phyloP scores from a whole-genome alignment of 768 basidiomycete species.

The Mrakia frigida region DNA sequence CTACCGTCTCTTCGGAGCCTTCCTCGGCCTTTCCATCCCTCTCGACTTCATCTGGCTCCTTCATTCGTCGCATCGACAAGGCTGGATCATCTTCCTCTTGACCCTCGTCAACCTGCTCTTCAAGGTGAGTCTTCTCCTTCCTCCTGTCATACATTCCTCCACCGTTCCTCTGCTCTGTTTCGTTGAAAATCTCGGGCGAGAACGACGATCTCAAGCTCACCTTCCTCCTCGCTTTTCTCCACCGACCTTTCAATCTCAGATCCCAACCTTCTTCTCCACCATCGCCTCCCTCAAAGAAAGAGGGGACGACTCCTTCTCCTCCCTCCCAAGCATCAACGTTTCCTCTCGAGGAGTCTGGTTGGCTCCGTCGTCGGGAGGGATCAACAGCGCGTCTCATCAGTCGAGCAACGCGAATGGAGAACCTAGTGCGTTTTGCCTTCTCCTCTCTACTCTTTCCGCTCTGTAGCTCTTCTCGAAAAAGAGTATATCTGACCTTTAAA shows the following conservation, averaged over 20 bases:
- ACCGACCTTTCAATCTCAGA: background rate
- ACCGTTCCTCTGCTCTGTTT: too few species aligned
- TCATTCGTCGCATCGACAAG: background rate
- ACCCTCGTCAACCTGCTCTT: slow-evolving; percentile 19
- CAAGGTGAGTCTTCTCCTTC: slow-evolving; percentile 12
- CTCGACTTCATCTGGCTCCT: slow-evolving; percentile 29
- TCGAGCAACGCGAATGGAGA: background rate
- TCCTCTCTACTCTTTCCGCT: background rate
- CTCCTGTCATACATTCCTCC: background rate
- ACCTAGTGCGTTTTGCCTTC: background rate
- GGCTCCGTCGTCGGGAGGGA: background rate
- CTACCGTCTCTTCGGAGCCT: slow-evolving; percentile 25
- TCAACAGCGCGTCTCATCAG: background rate
- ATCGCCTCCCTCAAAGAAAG: slow-evolving; percentile 14
- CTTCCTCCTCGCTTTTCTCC: background rate
- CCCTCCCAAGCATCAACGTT: slow-evolving; percentile 22
- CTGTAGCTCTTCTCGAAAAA: background rate
- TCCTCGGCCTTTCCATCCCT: slow-evolving; percentile 18
- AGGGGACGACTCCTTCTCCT: slow-evolving; percentile 20
- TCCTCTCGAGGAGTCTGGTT: slow-evolving; percentile 27
- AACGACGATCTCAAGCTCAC: background rate
- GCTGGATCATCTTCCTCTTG: slow-evolving; percentile 13
- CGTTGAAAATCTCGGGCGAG: background rate
- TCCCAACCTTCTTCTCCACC: slow-evolving; percentile 18
- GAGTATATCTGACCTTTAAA: too few species aligned